Evolutionary conservation across 1,284 basidiomycete genomes (phyloP).

Genomic region (Pyrrhoderma noxium): DNA sequence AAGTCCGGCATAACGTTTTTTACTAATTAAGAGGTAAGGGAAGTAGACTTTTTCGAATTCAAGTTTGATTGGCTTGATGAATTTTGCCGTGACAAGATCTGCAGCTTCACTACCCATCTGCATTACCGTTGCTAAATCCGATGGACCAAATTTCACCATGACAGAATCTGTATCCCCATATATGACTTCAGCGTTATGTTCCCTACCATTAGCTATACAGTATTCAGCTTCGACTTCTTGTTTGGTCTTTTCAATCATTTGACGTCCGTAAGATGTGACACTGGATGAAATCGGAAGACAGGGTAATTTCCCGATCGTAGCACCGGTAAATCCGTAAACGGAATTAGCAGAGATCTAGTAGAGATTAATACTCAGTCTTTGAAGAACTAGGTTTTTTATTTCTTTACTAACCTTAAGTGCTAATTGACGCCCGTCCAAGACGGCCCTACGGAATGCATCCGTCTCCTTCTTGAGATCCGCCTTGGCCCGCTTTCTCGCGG

Average conservation of each 20-base stretch:
- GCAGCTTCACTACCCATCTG: slow-evolving; percentile 89
- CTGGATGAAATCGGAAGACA: slow-evolving; percentile 93
- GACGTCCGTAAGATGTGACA: slow-evolving; percentile 87
- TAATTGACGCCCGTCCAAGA: slow-evolving; percentile 89
- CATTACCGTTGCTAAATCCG: slow-evolving; percentile 82
- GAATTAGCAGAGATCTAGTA: slow-evolving; percentile 90
- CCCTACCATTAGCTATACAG: slow-evolving; percentile 76
- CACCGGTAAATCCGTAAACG: slow-evolving; percentile 95
- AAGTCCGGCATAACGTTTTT: slow-evolving; percentile 93
- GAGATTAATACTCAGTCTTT: slow-evolving; percentile 1
- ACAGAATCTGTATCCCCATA: slow-evolving; percentile 98
- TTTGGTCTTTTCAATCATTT: slow-evolving; percentile 97
- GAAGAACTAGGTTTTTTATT: not conserved
- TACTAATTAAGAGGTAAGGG: slow-evolving; percentile 92
- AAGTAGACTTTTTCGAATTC: slow-evolving; percentile 99
- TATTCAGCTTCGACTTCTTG: slow-evolving; percentile 89
- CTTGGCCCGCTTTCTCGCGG: slow-evolving; percentile 87
- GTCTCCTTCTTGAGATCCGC: slow-evolving; percentile 91
- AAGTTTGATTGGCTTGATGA: slow-evolving; percentile 91
- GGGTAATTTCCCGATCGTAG: slow-evolving; percentile 90
- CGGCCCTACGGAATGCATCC: slow-evolving; percentile 92
- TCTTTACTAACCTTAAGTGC: slow-evolving; percentile 69
- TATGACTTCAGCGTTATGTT: slow-evolving; percentile 84
- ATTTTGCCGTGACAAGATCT: slow-evolving; percentile 85
- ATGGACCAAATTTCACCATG: slow-evolving; percentile 92